Evolutionary conservation across 163 green algal species (phyloP).

Genomic region (Coccomyxa subellipsoidea): DNA sequence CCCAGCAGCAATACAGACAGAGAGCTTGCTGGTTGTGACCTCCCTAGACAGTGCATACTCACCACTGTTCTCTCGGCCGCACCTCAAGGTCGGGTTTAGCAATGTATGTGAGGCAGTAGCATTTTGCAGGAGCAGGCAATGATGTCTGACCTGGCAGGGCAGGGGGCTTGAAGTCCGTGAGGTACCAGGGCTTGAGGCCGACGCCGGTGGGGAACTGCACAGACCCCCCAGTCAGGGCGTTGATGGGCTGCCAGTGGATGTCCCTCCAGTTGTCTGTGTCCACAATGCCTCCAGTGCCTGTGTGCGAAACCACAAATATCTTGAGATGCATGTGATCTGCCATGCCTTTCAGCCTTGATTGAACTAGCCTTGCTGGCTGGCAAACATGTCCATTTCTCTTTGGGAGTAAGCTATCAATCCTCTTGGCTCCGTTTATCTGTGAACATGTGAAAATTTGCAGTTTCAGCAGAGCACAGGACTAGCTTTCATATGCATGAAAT

Average conservation of each 20-base stretch:
- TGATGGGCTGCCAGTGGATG: slow-evolving; percentile 16
- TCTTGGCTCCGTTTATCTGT: no score
- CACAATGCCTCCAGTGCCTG: slow-evolving; percentile 9
- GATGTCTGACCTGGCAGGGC: background rate
- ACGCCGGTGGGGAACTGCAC: slow-evolving; percentile 6
- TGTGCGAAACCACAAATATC: background rate
- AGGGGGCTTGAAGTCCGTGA: background rate
- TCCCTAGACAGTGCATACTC: no score
- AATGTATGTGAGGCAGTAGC: background rate
- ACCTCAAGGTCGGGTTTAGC: no score
- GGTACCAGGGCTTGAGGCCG: slow-evolving; percentile 15
- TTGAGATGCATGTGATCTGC: background rate
- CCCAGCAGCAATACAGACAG: no score
- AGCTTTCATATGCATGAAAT: no score
- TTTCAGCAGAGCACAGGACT: no score
- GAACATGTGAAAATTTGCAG: no score
- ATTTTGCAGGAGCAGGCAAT: background rate
- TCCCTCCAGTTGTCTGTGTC: background rate
- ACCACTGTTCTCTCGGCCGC: no score
- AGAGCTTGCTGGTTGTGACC: no score
- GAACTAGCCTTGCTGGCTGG: no score
- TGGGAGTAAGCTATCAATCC: no score
- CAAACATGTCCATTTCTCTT: no score
- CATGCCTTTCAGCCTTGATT: background rate
- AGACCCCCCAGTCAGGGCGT: slow-evolving; percentile 15